Base-by-base conservation (phyloP, 1,284 basidiomycete genomes). In the Austroboletus rostrupii region DNA sequence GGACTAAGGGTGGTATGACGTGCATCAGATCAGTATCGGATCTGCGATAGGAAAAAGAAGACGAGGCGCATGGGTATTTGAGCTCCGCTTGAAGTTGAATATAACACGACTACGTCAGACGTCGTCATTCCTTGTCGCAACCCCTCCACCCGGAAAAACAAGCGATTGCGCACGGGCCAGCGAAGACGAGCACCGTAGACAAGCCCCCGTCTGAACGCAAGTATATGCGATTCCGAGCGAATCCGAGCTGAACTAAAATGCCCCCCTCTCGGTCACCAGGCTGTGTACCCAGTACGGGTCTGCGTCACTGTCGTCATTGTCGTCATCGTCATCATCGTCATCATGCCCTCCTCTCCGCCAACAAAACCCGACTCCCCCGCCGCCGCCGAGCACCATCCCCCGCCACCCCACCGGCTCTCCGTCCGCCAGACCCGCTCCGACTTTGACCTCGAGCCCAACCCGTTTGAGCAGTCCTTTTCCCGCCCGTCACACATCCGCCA, bases 381-480 rank as follows among this genome's bases (percentile, higher is more conserved):
- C 36, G 50, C 59, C 41, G 23, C 41, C 36, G 54, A 57, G 39
- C 49, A 61, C 12, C 53, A 58, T 2, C 54, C 52, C 0, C 54
- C 47, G 2, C 55, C 51, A 16, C 57, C 58, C 0, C 61, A 43
- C 6, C 67, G 60, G 36, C 60, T 66, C 1, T 36, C 57, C 14
- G 49, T 57, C n/a, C 62, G 65, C 47, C 75, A 76, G 57, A 78
- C 74, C 23, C 78, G 82, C 58, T 77, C 76, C 40, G 85, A 84
- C 65, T 86, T 90, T 67, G 84, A 88, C 66, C 81, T 92, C 52
- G 95, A 98, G 68, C 92, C 91, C 14, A 98, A 98, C 66, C 95
- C 95, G 0, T 98, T 97, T 65, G 95, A 98, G 66, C 90, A 93
- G 70, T 95, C 91, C 46, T 98, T 97, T 19, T 73, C 80, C 35